Evolutionary conservation across 768 basidiomycete genomes (phyloP).

Genomic region (Lentinula guzmanii): DNA sequence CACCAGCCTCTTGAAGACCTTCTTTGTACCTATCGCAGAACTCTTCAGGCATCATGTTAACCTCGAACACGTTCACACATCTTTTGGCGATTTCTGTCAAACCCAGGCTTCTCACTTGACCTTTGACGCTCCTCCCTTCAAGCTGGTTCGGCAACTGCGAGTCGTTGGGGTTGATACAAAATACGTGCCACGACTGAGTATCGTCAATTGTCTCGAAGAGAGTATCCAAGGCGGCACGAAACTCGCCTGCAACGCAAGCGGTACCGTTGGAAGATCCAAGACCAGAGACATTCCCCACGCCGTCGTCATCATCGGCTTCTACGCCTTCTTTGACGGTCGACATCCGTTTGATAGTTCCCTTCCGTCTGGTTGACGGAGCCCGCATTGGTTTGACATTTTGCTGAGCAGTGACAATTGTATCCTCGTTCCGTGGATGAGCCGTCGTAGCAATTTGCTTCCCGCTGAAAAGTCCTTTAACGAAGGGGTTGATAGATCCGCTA

Average conservation of each 20-base stretch:
- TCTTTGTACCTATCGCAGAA: slow-evolving; percentile 79
- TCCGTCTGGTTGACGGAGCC: slow-evolving; percentile 82
- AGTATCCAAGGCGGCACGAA: slow-evolving; percentile 77
- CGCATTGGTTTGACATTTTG: slow-evolving; percentile 94
- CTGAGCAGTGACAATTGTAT: slow-evolving; percentile 92
- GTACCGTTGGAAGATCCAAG: slow-evolving; percentile 32
- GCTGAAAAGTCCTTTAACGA: slow-evolving; percentile 86
- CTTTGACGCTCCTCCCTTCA: slow-evolving; percentile 87
- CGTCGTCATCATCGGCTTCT: slow-evolving; percentile 31
- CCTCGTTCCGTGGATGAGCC: slow-evolving; percentile 88
- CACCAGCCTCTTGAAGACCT: slow-evolving; percentile 50
- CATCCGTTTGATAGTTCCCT: slow-evolving; percentile 63
- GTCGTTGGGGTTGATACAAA: slow-evolving; percentile 94
- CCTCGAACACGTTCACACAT: slow-evolving; percentile 67
- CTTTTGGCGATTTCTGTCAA: slow-evolving; percentile 72
- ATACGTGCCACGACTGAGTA: slow-evolving; percentile 86
- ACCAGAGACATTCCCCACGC: slow-evolving; percentile 17
- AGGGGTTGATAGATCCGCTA: slow-evolving; percentile 82
- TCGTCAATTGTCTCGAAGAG: slow-evolving; percentile 86
- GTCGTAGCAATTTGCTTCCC: slow-evolving; percentile 87
- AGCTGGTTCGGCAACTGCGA: slow-evolving; percentile 91
- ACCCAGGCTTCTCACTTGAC: slow-evolving; percentile 81
- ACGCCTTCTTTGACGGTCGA: slow-evolving; percentile 41
- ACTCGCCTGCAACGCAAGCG: slow-evolving; percentile 79
- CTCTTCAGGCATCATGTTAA: slow-evolving; percentile 79